These are phyloP conservation scores for Candida gorgasii DNA, from an alignment of 805 yeast genomes.

Conservation along the genomic window DNA sequence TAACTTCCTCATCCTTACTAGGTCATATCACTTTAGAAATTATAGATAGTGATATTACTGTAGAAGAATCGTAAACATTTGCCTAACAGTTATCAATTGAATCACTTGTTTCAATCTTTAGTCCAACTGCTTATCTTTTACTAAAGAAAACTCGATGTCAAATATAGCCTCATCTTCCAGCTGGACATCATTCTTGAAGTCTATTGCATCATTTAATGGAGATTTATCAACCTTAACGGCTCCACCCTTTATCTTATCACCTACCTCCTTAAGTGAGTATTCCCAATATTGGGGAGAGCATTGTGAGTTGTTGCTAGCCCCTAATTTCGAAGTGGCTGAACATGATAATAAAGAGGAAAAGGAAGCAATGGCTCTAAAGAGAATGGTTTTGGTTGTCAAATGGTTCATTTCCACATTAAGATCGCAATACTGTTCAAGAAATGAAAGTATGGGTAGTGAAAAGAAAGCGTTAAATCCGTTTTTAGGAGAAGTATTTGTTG, in stretches of 20 bases:
- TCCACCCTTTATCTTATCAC: constrained; percentile 93
- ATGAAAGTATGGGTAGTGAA: constrained; percentile 90
- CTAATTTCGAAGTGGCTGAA: constrained; percentile 47
- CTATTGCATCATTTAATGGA: constrained; percentile 89
- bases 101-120: too few relatives aligned
- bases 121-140: too few relatives aligned
- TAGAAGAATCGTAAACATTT: too few relatives aligned
- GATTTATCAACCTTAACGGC: constrained; percentile 94
- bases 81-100: neutral
- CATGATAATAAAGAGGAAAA: constrained; percentile 41
- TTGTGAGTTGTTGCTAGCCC: constrained; percentile 77
- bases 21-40: neutral
- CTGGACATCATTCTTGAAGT: constrained; percentile 92
- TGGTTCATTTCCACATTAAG: constrained; percentile 92
- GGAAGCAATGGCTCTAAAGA: constrained; percentile 52
- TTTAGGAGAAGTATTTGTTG: constrained; percentile 90
- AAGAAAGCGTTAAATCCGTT: constrained; percentile 97
- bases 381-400: constrained; percentile 78
- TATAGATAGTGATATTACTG: too few relatives aligned
- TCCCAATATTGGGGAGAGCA: constrained; percentile 97
- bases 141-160: too few relatives aligned
- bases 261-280: constrained; percentile 85
- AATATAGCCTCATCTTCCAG: constrained; percentile 35
- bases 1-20: neutral
- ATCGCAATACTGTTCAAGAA: constrained; percentile 92